These are phyloP conservation scores for Tetradesmus lagerheimii DNA, from an alignment of 139 green algal species.

Conservation along the genomic window DNA sequence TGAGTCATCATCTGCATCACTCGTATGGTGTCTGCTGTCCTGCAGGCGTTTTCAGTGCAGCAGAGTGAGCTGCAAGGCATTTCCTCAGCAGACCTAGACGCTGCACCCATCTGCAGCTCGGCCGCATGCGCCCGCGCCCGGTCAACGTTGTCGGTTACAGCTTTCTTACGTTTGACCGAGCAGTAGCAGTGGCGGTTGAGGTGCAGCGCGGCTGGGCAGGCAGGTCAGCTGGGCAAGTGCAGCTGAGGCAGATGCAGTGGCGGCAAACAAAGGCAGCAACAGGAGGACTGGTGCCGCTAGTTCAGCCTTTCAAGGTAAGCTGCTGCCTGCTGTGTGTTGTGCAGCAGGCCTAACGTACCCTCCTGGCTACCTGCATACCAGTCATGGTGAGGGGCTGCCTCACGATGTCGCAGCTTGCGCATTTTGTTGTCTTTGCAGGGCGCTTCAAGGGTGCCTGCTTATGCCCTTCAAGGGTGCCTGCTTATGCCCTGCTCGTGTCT, in stretches of 20 bases:
- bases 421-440: no score
- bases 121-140: background rate
- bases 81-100: background rate
- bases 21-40: background rate
- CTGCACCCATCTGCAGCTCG: conserved; percentile 23
- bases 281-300: background rate
- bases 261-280: background rate
- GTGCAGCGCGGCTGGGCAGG: conserved; percentile 7
- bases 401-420: no score
- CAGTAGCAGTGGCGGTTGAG: conserved; percentile 22
- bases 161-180: conserved; percentile 31
- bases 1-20: background rate
- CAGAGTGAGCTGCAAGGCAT: background rate
- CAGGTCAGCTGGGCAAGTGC: background rate
- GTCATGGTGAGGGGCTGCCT: no score
- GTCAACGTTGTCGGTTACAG: conserved; percentile 33
- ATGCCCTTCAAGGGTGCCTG: no score
- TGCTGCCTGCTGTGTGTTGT: background rate
- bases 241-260: background rate
- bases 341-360: no score
- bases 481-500: no score
- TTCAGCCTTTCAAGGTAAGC: conserved; percentile 21
- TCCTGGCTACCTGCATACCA: no score
- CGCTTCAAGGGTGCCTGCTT: no score
- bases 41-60: background rate